Base-by-base conservation (phyloP, 164 flowering plant genomes). In the Nelumbo lutea region DNA sequence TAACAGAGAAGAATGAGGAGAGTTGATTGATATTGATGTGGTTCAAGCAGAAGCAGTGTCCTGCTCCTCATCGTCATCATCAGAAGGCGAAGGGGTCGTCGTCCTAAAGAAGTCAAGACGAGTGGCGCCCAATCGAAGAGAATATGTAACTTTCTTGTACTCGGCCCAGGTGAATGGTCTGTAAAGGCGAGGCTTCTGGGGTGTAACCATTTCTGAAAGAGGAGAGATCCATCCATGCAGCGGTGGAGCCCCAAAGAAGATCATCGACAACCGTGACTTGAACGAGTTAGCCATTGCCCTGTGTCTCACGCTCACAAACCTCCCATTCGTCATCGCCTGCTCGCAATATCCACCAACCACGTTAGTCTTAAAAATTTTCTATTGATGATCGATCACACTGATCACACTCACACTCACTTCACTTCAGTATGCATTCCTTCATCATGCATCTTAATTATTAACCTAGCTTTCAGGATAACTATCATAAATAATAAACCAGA, bases 281-380 rank as follows among this genome's bases (percentile, higher is more conserved):
- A 2, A 47, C 8, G 88, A 66, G 79, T 76, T 83, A 1, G 87
- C 72, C 79, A 87, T 9, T 1, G 79, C 97, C 46, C 97, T 80
- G 55, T 91, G 97, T 45, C 87, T 86, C 72, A 85, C 96, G 71
- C 96, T 92, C 62, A 11, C n/a, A n/a, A 92, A 70, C 66, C 87
- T 84, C 71, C 96, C 96, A 66, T 92, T 92, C 1, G 92, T 90
- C 75, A 92, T 59, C 3, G 76, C 96, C 97, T 91, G 51, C 62
- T 27, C 27, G 27, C 27, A 27, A 27, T 27, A 27, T 27, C 27
- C 27, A 27, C 27, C 27, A 27, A 27, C 27, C 27, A 27, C 27
- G 27, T 27, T 27, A 27, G 27, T 27, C 27, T 27, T 27, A 27
- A 27, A 27, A 27, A 27, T 27, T 27, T 27, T 27, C 27, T 27